These are phyloP conservation scores for Xylaria sp. DNA, from an alignment of 2,329 filamentous ascomycete species.

Conservation along the genomic window DNA sequence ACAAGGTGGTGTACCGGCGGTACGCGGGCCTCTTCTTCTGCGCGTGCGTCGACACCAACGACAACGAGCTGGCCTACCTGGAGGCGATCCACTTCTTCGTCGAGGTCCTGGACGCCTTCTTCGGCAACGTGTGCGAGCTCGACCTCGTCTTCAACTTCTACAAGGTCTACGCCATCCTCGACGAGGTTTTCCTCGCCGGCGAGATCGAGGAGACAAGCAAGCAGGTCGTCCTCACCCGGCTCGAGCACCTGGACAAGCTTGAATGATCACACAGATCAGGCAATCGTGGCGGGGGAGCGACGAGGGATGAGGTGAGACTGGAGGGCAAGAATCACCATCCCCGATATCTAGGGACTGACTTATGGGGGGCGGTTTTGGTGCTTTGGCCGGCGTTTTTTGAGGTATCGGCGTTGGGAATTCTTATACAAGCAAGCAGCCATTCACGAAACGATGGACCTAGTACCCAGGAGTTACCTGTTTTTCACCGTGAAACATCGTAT, in stretches of 20 bases:
- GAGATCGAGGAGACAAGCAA: conserved; percentile 99
- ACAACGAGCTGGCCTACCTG: conserved; percentile 95
- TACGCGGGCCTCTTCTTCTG: conserved; percentile 99
- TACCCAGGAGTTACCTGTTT: no score
- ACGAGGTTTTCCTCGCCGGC: conserved; percentile 96
- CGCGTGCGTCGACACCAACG: conserved; percentile 97
- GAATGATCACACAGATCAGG: conserved; percentile 60
- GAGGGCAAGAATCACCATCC: neutral
- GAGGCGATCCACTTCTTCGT: conserved; percentile 99
- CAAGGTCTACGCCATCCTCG: conserved; percentile 95
- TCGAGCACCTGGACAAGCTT: conserved; percentile 96
- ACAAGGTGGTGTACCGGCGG: conserved; percentile 95
- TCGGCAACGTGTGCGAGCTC: conserved; percentile 98
- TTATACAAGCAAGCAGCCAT: conserved; percentile 7
- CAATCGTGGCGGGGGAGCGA: neutral
- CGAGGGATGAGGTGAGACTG: neutral
- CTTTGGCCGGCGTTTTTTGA: conserved; percentile 19
- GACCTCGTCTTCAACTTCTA: conserved; percentile 86
- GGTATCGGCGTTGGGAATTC: conserved; percentile 20
- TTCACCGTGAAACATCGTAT: neutral
- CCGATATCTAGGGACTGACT: neutral
- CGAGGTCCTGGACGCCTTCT: conserved; percentile 97
- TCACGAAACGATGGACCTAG: neutral
- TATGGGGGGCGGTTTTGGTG: neutral
- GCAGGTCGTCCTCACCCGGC: conserved; percentile 89